Conservation (phyloP, 257 asterid genomes). For the Hygrophila difformis region DNA sequence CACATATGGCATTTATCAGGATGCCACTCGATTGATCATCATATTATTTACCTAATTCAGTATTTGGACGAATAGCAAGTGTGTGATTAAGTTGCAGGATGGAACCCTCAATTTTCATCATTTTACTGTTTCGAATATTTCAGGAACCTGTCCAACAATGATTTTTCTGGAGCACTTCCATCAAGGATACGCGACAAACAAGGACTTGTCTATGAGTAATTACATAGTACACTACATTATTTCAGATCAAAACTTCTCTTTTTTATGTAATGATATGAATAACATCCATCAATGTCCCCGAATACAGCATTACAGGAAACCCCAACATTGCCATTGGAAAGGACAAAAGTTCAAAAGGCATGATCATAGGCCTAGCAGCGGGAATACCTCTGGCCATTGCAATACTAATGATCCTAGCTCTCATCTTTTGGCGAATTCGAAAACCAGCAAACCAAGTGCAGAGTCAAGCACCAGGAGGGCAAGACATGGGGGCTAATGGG, state of each 20-base stretch:
- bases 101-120: too few relatives aligned
- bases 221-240: too few relatives aligned
- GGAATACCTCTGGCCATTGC: conserved; percentile 11
- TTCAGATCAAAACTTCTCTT: too few relatives aligned
- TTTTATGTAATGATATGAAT: too few relatives aligned
- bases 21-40: too few relatives aligned
- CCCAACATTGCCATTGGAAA: conserved; percentile 1
- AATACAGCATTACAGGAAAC: conserved; percentile 14
- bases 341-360: conserved; percentile 8
- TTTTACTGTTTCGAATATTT: too few relatives aligned
- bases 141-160: conserved; percentile 17
- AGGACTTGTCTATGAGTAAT: conserved; percentile 13
- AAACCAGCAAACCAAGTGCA: conserved; percentile 3
- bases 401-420: background rate
- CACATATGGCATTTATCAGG: too few relatives aligned
- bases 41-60: too few relatives aligned
- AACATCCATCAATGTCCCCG: background rate
- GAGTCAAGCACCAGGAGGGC: background rate
- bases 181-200: conserved; percentile 14
- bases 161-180: conserved; percentile 13
- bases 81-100: too few relatives aligned
- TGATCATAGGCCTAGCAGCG: conserved; percentile 15
- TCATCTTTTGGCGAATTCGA: conserved; percentile 1
- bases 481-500: conserved; percentile 4
- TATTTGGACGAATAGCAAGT: too few relatives aligned